Conservation (phyloP, 73 alveolate species). For the Durusdinium trenchii region DNA sequence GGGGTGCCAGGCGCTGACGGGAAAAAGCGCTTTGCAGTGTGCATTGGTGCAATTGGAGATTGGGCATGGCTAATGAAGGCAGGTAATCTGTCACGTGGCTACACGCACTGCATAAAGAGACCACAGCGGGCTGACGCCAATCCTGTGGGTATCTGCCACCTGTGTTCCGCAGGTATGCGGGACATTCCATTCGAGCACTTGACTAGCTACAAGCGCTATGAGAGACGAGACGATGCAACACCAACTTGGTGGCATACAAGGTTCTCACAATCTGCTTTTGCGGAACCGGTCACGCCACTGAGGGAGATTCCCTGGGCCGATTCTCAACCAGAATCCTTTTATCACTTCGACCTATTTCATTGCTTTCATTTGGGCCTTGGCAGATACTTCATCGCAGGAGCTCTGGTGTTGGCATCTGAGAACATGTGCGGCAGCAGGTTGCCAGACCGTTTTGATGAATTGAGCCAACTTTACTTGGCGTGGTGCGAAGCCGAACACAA, state of each 20-base stretch:
- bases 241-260: neutral
- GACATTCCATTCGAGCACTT: neutral
- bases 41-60: neutral
- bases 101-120: neutral
- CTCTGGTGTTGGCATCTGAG: neutral
- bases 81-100: neutral
- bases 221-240: too few species aligned
- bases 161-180: neutral
- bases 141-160: neutral
- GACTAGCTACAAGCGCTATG: neutral
- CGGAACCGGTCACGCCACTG: neutral
- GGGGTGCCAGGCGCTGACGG: neutral
- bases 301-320: neutral
- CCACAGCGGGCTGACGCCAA: neutral
- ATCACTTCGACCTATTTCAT: constrained; percentile 10
- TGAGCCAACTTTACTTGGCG: neutral
- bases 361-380: constrained; percentile 19
- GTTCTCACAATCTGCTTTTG: neutral
- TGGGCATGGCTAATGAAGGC: constrained; percentile 28
- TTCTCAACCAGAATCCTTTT: neutral
- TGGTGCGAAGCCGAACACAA: neutral
- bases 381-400: neutral
- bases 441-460: neutral
- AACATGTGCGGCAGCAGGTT: neutral
- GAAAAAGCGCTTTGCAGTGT: neutral